phyloP scores from a whole-genome alignment of 768 basidiomycete genomes.

The Cystofilobasidium capitatum region DNA sequence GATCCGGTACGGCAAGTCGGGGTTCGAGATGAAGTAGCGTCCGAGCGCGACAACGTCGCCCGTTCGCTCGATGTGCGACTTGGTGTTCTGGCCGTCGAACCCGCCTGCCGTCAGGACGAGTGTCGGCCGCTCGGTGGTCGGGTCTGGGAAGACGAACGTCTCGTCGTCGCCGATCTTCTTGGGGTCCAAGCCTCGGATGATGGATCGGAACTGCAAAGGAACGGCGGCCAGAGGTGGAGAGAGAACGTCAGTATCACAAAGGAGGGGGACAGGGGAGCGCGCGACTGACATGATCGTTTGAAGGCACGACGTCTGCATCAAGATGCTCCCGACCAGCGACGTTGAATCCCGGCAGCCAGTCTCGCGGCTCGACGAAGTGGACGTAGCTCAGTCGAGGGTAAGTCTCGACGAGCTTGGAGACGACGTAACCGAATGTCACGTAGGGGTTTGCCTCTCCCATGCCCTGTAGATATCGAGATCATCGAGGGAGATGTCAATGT shows the following conservation, averaged over 20 bases:
- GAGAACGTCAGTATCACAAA: neutral
- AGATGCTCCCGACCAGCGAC: neutral
- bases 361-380: conserved; percentile 36
- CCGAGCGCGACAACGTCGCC: conserved; percentile 29
- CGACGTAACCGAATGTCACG: conserved; percentile 43
- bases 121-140: conserved; percentile 22
- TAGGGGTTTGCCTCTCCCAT: conserved; percentile 27
- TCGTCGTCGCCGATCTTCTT: neutral
- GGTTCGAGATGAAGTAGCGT: conserved; percentile 29
- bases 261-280: neutral
- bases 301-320: neutral
- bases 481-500: neutral
- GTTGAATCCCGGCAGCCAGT: neutral
- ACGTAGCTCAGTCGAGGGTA: conserved; percentile 47
- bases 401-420: conserved; percentile 44
- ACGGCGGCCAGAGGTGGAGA: neutral
- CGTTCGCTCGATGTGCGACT: conserved; percentile 26
- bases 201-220: conserved; percentile 27
- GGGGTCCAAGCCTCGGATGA: conserved; percentile 29
- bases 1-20: conserved; percentile 30
- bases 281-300: conserved; percentile 5
- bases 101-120: conserved; percentile 26
- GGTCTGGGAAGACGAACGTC: conserved; percentile 27
- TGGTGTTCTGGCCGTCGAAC: conserved; percentile 23
- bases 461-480: conserved; percentile 27